A percentile compares a stretch with the other conserved stretches of the same genome.
phyloP scores from a whole-genome alignment of 345 rosid species.

The Arabis hirsuta region DNA sequence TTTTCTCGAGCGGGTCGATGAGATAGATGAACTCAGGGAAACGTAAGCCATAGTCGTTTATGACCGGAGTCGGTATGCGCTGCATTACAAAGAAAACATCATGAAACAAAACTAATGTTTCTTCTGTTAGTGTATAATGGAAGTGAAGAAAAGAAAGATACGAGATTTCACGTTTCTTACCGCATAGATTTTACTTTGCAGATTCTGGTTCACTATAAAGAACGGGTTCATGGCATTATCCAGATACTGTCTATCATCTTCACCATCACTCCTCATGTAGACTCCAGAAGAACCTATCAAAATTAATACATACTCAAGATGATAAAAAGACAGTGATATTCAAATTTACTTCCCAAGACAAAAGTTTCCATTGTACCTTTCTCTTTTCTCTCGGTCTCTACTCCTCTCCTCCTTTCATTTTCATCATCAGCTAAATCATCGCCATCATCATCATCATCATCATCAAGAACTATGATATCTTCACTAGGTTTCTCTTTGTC shows the following conservation, averaged over 20 bases:
- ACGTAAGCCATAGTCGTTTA: constrained; percentile 2
- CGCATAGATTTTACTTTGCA: background rate
- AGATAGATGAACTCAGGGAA: constrained; percentile 16
- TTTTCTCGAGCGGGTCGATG: constrained; percentile 3
- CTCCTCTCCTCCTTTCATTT: constrained; percentile 7
- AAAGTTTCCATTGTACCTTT: constrained; percentile 20
- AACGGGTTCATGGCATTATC: constrained; percentile 18
- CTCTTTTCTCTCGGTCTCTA: constrained; percentile 10
- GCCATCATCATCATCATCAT: background rate
- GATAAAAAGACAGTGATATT: background rate
- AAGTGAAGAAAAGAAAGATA: background rate
- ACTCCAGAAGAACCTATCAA: constrained; percentile 8
- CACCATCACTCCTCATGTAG: constrained; percentile 1
- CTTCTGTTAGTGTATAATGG: background rate
- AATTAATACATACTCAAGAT: background rate
- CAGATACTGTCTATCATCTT: constrained; percentile 13
- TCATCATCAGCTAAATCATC: background rate
- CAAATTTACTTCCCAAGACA: constrained; percentile 2
- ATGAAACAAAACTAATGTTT: constrained; percentile 13
- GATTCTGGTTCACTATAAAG: constrained; percentile 18
- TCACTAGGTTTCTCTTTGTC: constrained; percentile 6
- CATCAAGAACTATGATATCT: constrained; percentile 22
- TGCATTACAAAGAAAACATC: background rate
- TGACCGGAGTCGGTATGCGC: constrained; percentile 3
- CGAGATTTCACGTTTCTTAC: constrained; percentile 9